phyloP scores from a whole-genome alignment of 257 asterid genomes.

The Nicotiana undulata region DNA sequence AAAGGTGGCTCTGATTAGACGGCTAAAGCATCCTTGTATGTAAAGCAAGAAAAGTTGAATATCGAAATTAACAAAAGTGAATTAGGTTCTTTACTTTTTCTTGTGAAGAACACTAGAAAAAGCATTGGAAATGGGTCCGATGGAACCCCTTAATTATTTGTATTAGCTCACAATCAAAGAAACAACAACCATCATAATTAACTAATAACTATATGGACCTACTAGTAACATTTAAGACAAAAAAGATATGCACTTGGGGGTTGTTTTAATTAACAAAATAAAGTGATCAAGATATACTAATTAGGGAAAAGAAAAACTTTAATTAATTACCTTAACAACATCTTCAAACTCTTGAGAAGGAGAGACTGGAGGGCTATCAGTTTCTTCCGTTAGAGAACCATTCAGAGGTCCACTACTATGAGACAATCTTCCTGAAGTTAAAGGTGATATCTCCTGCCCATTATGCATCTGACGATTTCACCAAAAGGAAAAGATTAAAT shows the following conservation, averaged over 20 bases:
- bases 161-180: slow-evolving; percentile 9
- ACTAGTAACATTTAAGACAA: neutral
- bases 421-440: slow-evolving; percentile 94
- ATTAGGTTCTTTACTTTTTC: slow-evolving; percentile 23
- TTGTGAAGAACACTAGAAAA: slow-evolving; percentile 24
- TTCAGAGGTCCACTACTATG: slow-evolving; percentile 95
- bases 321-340: slow-evolving; percentile 68
- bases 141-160: neutral
- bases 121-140: slow-evolving; percentile 12
- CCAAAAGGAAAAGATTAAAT: neutral
- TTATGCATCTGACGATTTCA: neutral
- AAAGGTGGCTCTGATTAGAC: slow-evolving; percentile 28
- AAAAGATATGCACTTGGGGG: slow-evolving; percentile 1
- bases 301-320: neutral
- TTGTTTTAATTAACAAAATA: neutral
- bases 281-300: neutral
- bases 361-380: slow-evolving; percentile 82
- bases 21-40: slow-evolving; percentile 39
- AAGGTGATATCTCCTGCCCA: slow-evolving; percentile 81
- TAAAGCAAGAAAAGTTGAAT: slow-evolving; percentile 45
- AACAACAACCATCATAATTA: slow-evolving; percentile 38
- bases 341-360: slow-evolving; percentile 92
- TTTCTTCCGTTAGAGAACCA: slow-evolving; percentile 76
- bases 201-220: slow-evolving; percentile 33
- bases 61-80: slow-evolving; percentile 58